These are phyloP conservation scores for Naganishia sp. DNA, from an alignment of 1,284 basidiomycete species.

Conservation along the genomic window DNA sequence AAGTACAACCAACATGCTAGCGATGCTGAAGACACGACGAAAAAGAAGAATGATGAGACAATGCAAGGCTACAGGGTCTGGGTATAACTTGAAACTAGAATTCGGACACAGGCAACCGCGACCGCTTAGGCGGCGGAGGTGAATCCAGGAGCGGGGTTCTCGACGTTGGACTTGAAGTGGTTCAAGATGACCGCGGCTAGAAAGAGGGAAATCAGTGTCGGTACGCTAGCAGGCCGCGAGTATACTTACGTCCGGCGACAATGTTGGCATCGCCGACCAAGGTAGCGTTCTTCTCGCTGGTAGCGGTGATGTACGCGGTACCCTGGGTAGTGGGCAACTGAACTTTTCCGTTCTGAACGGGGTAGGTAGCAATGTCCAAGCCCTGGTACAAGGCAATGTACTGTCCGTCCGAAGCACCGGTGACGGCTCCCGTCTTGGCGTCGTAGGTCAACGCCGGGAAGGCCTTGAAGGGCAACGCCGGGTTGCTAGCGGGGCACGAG, in stretches of 20 bases:
- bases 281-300: constrained; percentile 41
- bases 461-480: constrained; percentile 54
- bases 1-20: not conserved
- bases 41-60: not conserved
- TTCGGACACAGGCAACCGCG: too few species aligned
- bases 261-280: constrained; percentile 50
- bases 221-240: too few species aligned
- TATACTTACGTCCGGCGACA: constrained; percentile 50
- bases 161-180: constrained; percentile 40
- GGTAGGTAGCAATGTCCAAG: constrained; percentile 45
- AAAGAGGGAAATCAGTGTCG: not conserved
- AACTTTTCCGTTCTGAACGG: constrained; percentile 48
- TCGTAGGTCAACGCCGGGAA: constrained; percentile 55
- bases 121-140: not conserved
- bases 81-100: constrained; percentile 2
- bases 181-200: constrained; percentile 31
- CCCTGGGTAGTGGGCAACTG: constrained; percentile 53
- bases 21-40: not conserved
- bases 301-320: constrained; percentile 54
- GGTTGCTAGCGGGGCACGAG: constrained; percentile 51
- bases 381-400: constrained; percentile 54
- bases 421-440: constrained; percentile 42
- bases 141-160: constrained; percentile 42
- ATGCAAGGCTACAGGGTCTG: not conserved
- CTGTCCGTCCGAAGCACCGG: constrained; percentile 37